phyloP scores from a whole-genome alignment of 2,329 filamentous ascomycete genomes.

The Westerdykella sp. region DNA sequence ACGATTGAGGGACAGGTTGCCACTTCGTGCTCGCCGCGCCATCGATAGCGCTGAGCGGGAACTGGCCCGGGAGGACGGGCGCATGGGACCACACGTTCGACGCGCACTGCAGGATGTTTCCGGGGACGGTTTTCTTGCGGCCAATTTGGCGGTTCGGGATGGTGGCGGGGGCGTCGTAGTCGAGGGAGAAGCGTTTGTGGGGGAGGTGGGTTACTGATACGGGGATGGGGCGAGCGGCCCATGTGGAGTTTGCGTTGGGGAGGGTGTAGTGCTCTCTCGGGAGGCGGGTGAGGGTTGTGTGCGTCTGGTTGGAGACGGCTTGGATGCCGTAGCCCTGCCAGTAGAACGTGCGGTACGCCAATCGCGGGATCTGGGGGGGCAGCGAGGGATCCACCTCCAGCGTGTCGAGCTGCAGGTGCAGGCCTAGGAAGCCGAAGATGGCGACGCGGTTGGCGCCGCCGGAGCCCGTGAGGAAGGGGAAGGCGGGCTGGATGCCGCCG shows the following conservation, averaged over 20 bases:
- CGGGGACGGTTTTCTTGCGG: conserved; percentile 47
- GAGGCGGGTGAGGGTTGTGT: conserved; percentile 54
- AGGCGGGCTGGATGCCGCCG: conserved; percentile 62
- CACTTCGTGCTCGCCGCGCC: conserved; percentile 61
- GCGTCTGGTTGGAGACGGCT: conserved; percentile 56
- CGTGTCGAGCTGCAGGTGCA: conserved; percentile 54
- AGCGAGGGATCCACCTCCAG: conserved; percentile 60
- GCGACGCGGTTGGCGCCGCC: conserved; percentile 63
- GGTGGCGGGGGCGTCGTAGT: conserved; percentile 46
- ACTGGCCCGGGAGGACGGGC: conserved; percentile 57
- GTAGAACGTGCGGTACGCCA: conserved; percentile 59
- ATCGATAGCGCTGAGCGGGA: conserved; percentile 61
- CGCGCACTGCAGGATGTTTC: conserved; percentile 61
- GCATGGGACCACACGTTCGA: conserved; percentile 44
- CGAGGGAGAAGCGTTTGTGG: conserved; percentile 41
- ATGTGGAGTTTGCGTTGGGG: conserved; percentile 50
- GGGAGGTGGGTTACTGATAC: conserved; percentile 49
- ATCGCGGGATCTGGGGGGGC: conserved; percentile 57
- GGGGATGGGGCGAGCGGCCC: conserved; percentile 50
- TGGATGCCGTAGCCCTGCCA: conserved; percentile 60
- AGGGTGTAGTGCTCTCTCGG: conserved; percentile 35
- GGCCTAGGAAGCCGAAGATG: conserved; percentile 61
- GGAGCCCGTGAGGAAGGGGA: conserved; percentile 64
- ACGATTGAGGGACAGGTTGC: conserved; percentile 45
- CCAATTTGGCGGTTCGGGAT: conserved; percentile 55